Percentiles rank a stretch among this genome's conserved stretches.
phyloP scores from a whole-genome alignment of 2,329 filamentous ascomycete genomes.

The Claviceps sp. region DNA sequence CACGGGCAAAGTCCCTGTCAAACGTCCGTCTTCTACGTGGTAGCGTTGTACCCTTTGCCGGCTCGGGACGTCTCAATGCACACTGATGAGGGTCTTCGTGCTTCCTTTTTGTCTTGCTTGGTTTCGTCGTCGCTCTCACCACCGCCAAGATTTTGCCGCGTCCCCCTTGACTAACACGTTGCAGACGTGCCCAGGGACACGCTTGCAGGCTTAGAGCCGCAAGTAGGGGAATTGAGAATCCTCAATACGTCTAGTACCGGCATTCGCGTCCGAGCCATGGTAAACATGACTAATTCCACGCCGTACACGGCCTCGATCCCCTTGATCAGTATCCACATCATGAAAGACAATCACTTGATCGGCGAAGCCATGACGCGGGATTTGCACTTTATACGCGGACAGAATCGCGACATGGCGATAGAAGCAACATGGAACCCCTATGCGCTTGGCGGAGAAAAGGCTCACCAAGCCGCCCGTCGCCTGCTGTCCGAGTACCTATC shows the following conservation, averaged over 20 bases:
- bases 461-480: slow-evolving; percentile 49
- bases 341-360: slow-evolving; percentile 59
- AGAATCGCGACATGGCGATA: slow-evolving; percentile 57
- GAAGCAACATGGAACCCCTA: slow-evolving; percentile 63
- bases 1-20: slow-evolving; percentile 76
- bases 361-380: slow-evolving; percentile 60
- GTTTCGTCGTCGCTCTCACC: slow-evolving; percentile 7
- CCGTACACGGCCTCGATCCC: slow-evolving; percentile 74
- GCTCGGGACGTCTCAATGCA: slow-evolving; percentile 12
- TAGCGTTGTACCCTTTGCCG: slow-evolving; percentile 10
- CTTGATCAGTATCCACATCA: slow-evolving; percentile 61
- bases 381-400: slow-evolving; percentile 50
- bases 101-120: slow-evolving; percentile 2
- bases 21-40: slow-evolving; percentile 59
- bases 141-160: slow-evolving; percentile 4
- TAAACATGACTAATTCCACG: slow-evolving; percentile 87
- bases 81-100: slow-evolving; percentile 9
- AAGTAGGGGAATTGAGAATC: slow-evolving; percentile 59
- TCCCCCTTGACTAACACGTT: slow-evolving; percentile 21
- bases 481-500: slow-evolving; percentile 80
- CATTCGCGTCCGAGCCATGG: slow-evolving; percentile 53
- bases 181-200: slow-evolving; percentile 46
- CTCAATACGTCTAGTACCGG: slow-evolving; percentile 58
- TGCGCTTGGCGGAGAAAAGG: slow-evolving; percentile 44
- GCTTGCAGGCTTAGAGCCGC: slow-evolving; percentile 38